Conservation (phyloP, 305 asterid species). For the Euphrasia arctica region DNA sequence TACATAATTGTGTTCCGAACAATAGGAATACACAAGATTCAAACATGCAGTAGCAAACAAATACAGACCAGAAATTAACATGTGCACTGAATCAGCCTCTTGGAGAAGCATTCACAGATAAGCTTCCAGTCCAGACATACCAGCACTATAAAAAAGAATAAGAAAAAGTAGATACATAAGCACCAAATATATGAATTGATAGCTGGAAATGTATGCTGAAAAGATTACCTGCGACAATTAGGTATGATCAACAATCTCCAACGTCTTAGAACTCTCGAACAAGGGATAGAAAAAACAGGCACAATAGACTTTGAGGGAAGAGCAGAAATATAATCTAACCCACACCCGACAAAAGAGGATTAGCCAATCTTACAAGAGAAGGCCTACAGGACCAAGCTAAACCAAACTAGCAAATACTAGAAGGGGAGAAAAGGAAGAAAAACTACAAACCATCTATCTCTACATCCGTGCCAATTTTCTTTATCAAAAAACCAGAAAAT, state of each 20-base stretch:
- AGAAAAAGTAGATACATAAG: slow-evolving; percentile 5
- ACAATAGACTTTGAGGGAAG: slow-evolving; percentile 23
- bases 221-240: slow-evolving; percentile 47
- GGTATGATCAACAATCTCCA: slow-evolving; percentile 49
- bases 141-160: slow-evolving; percentile 25
- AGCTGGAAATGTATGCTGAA: background rate
- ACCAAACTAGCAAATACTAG: slow-evolving; percentile 22
- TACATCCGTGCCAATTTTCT: slow-evolving; percentile 49
- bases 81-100: slow-evolving; percentile 27
- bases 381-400: slow-evolving; percentile 23
- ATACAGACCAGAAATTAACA: slow-evolving; percentile 17
- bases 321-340: background rate
- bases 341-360: slow-evolving; percentile 19
- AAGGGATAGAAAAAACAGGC: background rate
- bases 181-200: background rate
- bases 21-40: slow-evolving; percentile 15
- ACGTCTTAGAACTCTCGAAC: slow-evolving; percentile 14
- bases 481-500: slow-evolving; percentile 54
- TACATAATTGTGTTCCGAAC: slow-evolving; percentile 1
- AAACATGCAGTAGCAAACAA: slow-evolving; percentile 13
- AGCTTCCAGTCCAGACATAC: slow-evolving; percentile 9
- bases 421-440: slow-evolving; percentile 20
- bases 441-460: slow-evolving; percentile 26
- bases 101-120: slow-evolving; percentile 25
- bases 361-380: slow-evolving; percentile 24